A percentile compares a stretch with the other conserved stretches of the same genome.
phyloP scores from a whole-genome alignment of 2,329 filamentous ascomycete species.

The Neofusicoccum ribis region DNA sequence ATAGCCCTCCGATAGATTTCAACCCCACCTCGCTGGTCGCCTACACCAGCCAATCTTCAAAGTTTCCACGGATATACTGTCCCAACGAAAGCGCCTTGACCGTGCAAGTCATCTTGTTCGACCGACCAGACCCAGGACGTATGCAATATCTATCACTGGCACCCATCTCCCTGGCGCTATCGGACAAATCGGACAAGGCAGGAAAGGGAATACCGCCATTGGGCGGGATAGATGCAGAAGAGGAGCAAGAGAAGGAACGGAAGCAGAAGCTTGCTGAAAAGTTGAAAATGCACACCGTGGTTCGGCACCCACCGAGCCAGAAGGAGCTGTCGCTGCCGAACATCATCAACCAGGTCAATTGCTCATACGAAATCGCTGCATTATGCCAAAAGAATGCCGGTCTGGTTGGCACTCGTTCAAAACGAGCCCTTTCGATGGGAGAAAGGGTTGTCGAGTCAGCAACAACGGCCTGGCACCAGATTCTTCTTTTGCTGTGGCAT shows the following conservation, averaged over 20 bases:
- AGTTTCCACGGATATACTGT: slow-evolving; percentile 73
- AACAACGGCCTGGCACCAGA: slow-evolving; percentile 76
- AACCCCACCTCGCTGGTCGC: slow-evolving; percentile 65
- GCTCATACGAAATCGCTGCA: slow-evolving; percentile 84
- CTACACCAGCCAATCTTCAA: slow-evolving; percentile 52
- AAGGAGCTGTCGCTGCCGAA: slow-evolving; percentile 79
- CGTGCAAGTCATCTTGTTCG: slow-evolving; percentile 86
- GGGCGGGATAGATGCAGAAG: slow-evolving; percentile 67
- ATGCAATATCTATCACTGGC: slow-evolving; percentile 97
- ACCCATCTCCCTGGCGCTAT: slow-evolving; percentile 84
- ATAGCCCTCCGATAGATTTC: slow-evolving; percentile 49
- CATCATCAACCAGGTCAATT: slow-evolving; percentile 94
- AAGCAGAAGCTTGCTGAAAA: slow-evolving; percentile 76
- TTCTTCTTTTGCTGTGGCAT: slow-evolving; percentile 68
- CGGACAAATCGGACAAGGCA: slow-evolving; percentile 52
- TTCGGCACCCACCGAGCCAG: slow-evolving; percentile 71
- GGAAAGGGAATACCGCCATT: slow-evolving; percentile 43
- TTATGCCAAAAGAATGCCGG: slow-evolving; percentile 86
- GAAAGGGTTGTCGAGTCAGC: slow-evolving; percentile 94
- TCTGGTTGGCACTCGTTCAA: slow-evolving; percentile 77
- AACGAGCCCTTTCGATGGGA: slow-evolving; percentile 85
- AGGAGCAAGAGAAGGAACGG: slow-evolving; percentile 65
- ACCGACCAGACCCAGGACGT: slow-evolving; percentile 76
- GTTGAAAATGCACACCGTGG: slow-evolving; percentile 81
- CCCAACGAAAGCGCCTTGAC: slow-evolving; percentile 64